Base-by-base conservation (phyloP, 2,329 filamentous ascomycete genomes). In the Catunica adiposa region DNA sequence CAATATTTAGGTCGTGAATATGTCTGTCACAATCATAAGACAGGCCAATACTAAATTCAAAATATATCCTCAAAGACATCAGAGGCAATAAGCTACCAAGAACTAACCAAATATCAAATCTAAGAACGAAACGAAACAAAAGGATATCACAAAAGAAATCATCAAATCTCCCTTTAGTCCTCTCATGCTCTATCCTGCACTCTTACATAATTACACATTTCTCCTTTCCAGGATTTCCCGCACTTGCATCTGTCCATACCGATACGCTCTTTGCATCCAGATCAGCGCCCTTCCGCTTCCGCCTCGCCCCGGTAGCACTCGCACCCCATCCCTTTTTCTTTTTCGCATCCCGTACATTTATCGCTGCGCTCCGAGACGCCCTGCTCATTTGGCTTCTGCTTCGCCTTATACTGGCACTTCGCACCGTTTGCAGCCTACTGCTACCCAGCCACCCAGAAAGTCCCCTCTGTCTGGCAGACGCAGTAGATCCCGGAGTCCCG, bases 311-410 rank as follows among this genome's bases (percentile, higher is more conserved):
- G 5, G 50, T 51, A 15, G 46, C 56, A 31, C 56, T 56, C 2
- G 47, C 29, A 9, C 31, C 51, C 50, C 34, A 53, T 34, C 22
- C 15, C 25, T 51, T 57, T 8, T 66, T 70, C 52, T 67, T 67
- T 61, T 69, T 73, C 59, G 79, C 79, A 59, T 82, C 78, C 17
- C 74, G 71, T 26, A 82, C 77, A 61, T 82, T 83, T 66, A 77
- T 80, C 8, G 77, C 73, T 4, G 79, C 79, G 56, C 78, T 79
- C 26, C 77, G 70, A 62, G 56, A 47, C n/a, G 57, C 57, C 7
- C 57, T 37, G 42, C 78, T 76, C 1, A 78, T 78, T 42, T 79
- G 72, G 61, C 77, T 80, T 38, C 70, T 70, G 25, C 70, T 71
- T 34, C 76, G 68, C 56, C 65, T 71, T 4, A 79, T 64, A 44